Percentiles rank a stretch among this genome's conserved stretches.
phyloP scores from a whole-genome alignment of 2,329 filamentous ascomycete genomes.

The Aspergillus clavatus region DNA sequence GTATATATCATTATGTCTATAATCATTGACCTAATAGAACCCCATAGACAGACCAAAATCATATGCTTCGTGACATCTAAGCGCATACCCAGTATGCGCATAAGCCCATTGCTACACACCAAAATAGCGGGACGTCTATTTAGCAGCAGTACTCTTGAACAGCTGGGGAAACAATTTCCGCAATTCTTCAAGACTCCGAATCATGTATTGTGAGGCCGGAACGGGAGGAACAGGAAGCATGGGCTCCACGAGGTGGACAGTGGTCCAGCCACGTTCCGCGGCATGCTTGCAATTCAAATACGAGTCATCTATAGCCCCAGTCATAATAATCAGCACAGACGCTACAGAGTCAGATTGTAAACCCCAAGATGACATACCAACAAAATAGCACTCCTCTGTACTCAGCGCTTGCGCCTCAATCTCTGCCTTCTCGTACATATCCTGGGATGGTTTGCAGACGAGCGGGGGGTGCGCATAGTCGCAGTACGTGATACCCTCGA shows the following conservation, averaged over 20 bases:
- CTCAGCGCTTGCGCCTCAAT: slow-evolving; percentile 67
- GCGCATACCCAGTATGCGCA: slow-evolving; percentile 1
- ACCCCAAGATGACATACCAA: slow-evolving; percentile 63
- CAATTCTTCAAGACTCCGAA: slow-evolving; percentile 71
- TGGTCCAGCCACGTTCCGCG: slow-evolving; percentile 76
- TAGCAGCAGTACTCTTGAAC: slow-evolving; percentile 56
- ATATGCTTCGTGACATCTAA: slow-evolving; percentile 8
- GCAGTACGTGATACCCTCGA: slow-evolving; percentile 93
- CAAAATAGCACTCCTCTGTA: slow-evolving; percentile 77
- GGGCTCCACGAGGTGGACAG: slow-evolving; percentile 79
- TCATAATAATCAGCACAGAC: slow-evolving; percentile 11
- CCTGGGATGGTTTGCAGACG: slow-evolving; percentile 77
- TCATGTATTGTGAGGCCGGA: slow-evolving; percentile 67
- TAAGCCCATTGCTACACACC: slow-evolving; percentile 4
- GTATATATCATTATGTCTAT: slow-evolving; percentile 2
- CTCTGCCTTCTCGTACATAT: slow-evolving; percentile 89
- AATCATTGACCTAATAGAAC: not conserved
- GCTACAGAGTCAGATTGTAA: too few species aligned
- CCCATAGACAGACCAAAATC: not conserved
- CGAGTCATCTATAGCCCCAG: slow-evolving; percentile 63
- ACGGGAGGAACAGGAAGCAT: slow-evolving; percentile 58
- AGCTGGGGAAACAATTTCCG: slow-evolving; percentile 73
- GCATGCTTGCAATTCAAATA: slow-evolving; percentile 74
- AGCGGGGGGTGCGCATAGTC: slow-evolving; percentile 72
- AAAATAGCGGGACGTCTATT: slow-evolving; percentile 3